These are phyloP conservation scores for Colletotrichum cuscutae DNA, from an alignment of 2,329 filamentous ascomycete genomes.

Conservation along the genomic window DNA sequence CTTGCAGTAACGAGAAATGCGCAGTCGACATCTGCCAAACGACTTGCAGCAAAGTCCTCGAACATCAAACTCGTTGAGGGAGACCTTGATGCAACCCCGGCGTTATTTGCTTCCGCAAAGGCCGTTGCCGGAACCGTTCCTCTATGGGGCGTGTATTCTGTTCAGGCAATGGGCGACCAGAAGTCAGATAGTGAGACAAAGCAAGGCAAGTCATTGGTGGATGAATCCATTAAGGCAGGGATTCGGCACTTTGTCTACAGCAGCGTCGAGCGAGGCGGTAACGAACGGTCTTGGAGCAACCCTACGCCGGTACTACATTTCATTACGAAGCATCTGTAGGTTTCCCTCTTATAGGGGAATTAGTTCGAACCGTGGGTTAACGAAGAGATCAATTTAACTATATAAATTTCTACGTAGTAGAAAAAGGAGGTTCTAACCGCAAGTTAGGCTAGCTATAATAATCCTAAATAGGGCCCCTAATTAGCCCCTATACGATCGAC, in stretches of 20 bases:
- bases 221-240: constrained; percentile 63
- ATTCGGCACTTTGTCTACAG: constrained; percentile 72
- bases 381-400: too few species aligned
- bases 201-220: constrained; percentile 69
- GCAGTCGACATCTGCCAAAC: constrained; percentile 57
- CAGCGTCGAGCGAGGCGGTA: constrained; percentile 69
- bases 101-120: constrained; percentile 58
- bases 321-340: constrained; percentile 66
- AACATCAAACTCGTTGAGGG: constrained; percentile 64
- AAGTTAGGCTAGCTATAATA: too few species aligned
- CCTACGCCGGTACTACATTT: constrained; percentile 71
- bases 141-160: constrained; percentile 70
- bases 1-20: constrained; percentile 70
- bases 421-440: too few species aligned
- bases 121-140: constrained; percentile 35
- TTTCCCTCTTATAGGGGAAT: too few species aligned
- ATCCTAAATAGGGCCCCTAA: too few species aligned
- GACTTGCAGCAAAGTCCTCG: constrained; percentile 50
- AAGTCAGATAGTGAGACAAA: constrained; percentile 6
- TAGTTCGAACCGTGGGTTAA: too few species aligned
- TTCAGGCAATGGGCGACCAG: constrained; percentile 53
- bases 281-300: constrained; percentile 53
- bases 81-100: constrained; percentile 59
- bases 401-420: too few species aligned
- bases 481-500: too few species aligned